phyloP scores from a whole-genome alignment of 495 filamentous ascomycete species.

The Recurvomyces mirabilis region DNA sequence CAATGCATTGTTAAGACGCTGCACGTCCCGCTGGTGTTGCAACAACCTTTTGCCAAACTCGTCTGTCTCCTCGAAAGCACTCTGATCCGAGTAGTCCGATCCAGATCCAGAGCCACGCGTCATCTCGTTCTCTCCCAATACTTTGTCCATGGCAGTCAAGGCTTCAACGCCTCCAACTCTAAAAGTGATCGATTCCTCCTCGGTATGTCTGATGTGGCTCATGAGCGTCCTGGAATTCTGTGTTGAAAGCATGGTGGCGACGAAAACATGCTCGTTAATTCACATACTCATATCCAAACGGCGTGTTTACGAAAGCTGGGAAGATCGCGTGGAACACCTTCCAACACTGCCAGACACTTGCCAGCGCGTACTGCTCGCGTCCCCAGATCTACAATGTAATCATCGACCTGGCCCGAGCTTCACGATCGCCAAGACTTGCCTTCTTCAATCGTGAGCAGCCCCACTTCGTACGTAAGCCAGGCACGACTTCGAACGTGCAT shows the following conservation, averaged over 20 bases:
- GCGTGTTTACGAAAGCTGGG: no score
- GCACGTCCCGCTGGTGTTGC: constrained; percentile 26
- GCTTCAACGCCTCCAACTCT: constrained; percentile 6
- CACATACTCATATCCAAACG: no score
- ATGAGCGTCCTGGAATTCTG: constrained; percentile 1
- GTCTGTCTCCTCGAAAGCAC: constrained; percentile 28
- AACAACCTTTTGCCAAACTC: constrained; percentile 28
- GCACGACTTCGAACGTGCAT: no score
- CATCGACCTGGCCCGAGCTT: no score
- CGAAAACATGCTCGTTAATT: no score
- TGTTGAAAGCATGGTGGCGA: neutral
- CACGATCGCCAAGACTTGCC: no score
- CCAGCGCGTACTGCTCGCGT: no score
- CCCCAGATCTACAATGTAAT: no score
- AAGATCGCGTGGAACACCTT: no score
- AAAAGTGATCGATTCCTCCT: constrained; percentile 2
- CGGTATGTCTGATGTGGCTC: neutral
- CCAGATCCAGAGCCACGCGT: constrained; percentile 19
- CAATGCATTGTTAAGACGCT: constrained; percentile 26
- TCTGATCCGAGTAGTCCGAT: constrained; percentile 24
- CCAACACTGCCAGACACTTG: no score
- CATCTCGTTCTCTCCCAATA: constrained; percentile 21
- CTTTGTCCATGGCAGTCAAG: constrained; percentile 14
- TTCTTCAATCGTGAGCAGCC: no score
- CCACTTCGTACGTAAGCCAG: no score